These are phyloP conservation scores for Sporothrix schenckii DNA, from an alignment of 2,329 filamentous ascomycete genomes.

Conservation along the genomic window DNA sequence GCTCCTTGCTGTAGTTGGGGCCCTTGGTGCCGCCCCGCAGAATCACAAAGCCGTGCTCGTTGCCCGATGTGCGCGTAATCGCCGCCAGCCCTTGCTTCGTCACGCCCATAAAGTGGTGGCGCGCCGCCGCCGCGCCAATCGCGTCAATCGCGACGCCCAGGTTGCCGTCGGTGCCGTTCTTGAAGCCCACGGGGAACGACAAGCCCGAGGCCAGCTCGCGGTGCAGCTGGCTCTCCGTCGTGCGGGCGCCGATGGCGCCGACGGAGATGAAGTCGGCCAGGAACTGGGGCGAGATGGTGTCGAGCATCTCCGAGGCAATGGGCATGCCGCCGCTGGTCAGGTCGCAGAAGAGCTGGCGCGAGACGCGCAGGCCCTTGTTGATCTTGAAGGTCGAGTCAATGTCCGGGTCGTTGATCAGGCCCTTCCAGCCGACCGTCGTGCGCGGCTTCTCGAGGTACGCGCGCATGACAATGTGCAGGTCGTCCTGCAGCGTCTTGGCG, in stretches of 20 bases:
- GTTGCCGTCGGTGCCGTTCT: conserved; percentile 96
- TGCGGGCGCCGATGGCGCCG: conserved; percentile 92
- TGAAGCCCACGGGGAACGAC: conserved; percentile 98
- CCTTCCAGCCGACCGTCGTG: conserved; percentile 98
- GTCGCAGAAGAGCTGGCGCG: conserved; percentile 91
- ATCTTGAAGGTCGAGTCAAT: conserved; percentile 98
- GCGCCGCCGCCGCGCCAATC: conserved; percentile 81
- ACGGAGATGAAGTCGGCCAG: conserved; percentile 93
- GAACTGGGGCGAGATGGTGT: conserved; percentile 98
- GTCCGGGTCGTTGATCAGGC: conserved; percentile 97
- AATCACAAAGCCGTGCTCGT: conserved; percentile 97
- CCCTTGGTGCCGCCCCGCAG: conserved; percentile 88
- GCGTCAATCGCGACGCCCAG: conserved; percentile 92
- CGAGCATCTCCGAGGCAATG: conserved; percentile 96
- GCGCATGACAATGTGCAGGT: conserved; percentile 94
- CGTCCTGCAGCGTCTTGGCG: conserved; percentile 75
- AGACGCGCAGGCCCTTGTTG: conserved; percentile 94
- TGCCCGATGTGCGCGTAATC: conserved; percentile 89
- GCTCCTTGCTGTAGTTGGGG: conserved; percentile 90
- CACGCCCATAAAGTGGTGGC: conserved; percentile 97
- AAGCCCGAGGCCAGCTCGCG: conserved; percentile 92
- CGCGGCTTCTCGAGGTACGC: conserved; percentile 98
- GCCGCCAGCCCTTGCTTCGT: conserved; percentile 96
- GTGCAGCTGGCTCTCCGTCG: conserved; percentile 95
- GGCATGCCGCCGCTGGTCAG: conserved; percentile 86